A percentile compares a stretch with the other conserved stretches of the same genome.
Evolutionary conservation across 2,329 filamentous ascomycete species (phyloP).

Genomic region (Amauroascus niger): DNA sequence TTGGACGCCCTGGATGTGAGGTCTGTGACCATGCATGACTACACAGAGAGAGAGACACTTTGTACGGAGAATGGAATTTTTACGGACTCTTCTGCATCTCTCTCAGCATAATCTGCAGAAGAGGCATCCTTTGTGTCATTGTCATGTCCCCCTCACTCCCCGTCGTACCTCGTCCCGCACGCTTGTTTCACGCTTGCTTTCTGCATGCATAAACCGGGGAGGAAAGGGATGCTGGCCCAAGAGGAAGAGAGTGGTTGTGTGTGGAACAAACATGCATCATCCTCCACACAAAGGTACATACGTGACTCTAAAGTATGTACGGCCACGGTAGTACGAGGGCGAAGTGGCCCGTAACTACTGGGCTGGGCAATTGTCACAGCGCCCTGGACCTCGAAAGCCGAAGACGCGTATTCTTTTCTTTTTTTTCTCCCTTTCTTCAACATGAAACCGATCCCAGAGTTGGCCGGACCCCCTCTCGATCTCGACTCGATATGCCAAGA

Average conservation of each 20-base stretch:
- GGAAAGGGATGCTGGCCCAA: background rate
- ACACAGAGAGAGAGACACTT: no score
- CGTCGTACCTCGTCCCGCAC: no score
- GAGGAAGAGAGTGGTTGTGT: background rate
- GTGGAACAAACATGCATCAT: background rate
- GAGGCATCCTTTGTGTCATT: no score
- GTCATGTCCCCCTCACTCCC: no score
- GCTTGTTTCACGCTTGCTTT: background rate
- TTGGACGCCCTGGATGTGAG: no score
- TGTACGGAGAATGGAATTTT: no score
- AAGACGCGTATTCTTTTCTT: background rate
- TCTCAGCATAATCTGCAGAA: no score
- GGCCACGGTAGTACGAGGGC: background rate
- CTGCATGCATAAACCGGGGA: background rate
- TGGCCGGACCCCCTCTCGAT: background rate
- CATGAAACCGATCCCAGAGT: slow-evolving; percentile 4
- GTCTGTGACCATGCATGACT: no score
- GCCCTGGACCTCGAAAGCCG: background rate
- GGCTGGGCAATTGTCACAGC: background rate
- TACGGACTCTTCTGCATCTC: no score
- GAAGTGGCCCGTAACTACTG: no score
- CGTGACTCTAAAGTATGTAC: no score
- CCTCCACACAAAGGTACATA: no score
- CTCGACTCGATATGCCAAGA: slow-evolving; percentile 8
- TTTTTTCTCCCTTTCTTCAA: background rate